phyloP scores from a whole-genome alignment of 768 basidiomycete species.

The Podaxis carcinomalis region DNA sequence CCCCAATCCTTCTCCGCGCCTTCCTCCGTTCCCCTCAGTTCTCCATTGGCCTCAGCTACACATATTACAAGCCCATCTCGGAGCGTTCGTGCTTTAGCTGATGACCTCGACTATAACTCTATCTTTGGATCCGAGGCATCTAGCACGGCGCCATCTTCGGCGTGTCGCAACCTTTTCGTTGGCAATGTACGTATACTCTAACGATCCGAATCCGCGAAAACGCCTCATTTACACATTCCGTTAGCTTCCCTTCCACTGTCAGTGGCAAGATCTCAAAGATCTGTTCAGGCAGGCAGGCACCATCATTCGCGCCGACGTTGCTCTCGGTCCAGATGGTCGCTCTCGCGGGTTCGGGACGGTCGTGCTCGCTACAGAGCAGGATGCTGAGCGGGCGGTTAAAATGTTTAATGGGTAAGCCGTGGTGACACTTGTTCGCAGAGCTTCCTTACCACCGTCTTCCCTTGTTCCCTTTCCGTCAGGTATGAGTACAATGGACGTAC shows the following conservation, averaged over 20 bases:
- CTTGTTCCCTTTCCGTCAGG: conserved; percentile 33
- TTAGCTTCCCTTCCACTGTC: conserved; percentile 89
- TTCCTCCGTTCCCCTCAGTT: conserved; percentile 9
- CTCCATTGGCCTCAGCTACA: conserved; percentile 7
- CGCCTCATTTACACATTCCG: conserved; percentile 40
- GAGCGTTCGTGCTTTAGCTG: conserved; percentile 9
- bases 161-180: conserved; percentile 67
- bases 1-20: conserved; percentile 9
- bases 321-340: conserved; percentile 81
- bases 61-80: conserved; percentile 12
- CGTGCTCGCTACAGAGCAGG: conserved; percentile 74
- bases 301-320: conserved; percentile 88
- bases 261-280: conserved; percentile 99
- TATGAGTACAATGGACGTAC: conserved; percentile 85
- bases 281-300: conserved; percentile 89
- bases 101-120: conserved; percentile 23
- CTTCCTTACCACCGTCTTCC: conserved; percentile 7
- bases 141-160: conserved; percentile 17
- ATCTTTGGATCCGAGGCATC: conserved; percentile 15
- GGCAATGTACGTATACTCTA: conserved; percentile 65
- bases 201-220: neutral
- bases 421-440: conserved; percentile 4
- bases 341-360: conserved; percentile 94
- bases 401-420: conserved; percentile 85
- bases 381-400: conserved; percentile 78